Evolutionary conservation across 2,329 filamentous ascomycete genomes (phyloP).

Genomic region (Calonectria montana): DNA sequence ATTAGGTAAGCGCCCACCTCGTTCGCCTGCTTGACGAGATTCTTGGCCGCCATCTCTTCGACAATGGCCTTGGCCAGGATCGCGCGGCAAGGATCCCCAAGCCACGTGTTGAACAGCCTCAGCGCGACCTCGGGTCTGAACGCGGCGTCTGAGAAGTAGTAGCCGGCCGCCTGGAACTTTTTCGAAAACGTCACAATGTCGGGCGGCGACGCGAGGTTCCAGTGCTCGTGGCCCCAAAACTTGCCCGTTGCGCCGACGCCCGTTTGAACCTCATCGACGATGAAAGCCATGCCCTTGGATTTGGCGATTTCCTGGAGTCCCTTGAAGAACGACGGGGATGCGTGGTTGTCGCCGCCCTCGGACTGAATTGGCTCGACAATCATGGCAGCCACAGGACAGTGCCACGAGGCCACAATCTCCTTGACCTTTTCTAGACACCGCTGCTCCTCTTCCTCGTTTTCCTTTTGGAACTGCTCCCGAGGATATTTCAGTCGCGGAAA

Average conservation of each 20-base stretch:
- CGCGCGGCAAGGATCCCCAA: conserved; percentile 89
- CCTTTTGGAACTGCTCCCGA: conserved; percentile 79
- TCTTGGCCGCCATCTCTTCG: conserved; percentile 69
- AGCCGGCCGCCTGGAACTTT: conserved; percentile 52
- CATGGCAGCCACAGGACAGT: conserved; percentile 78
- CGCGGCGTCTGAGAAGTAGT: conserved; percentile 61
- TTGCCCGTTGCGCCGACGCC: conserved; percentile 91
- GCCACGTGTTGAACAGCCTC: conserved; percentile 97
- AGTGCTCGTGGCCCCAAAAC: conserved; percentile 97
- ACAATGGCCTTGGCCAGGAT: conserved; percentile 87
- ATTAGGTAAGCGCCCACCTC: conserved; percentile 4
- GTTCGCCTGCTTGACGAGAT: conserved; percentile 4
- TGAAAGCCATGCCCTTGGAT: conserved; percentile 76
- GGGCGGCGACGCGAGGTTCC: conserved; percentile 80
- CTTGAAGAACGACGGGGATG: conserved; percentile 81
- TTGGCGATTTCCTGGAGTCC: conserved; percentile 78
- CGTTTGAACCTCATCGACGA: conserved; percentile 90
- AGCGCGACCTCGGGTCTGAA: conserved; percentile 91
- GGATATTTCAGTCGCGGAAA: conserved; percentile 90
- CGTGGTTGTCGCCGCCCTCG: conserved; percentile 87
- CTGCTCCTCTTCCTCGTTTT: conserved; percentile 80
- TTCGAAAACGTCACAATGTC: conserved; percentile 96
- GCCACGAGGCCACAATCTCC: conserved; percentile 72
- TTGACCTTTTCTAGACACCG: conserved; percentile 80
- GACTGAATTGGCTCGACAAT: conserved; percentile 85